These are phyloP conservation scores for Haplosporangium sp. DNA, from an alignment of 371 early-diverging fungal species.

Conservation along the genomic window DNA sequence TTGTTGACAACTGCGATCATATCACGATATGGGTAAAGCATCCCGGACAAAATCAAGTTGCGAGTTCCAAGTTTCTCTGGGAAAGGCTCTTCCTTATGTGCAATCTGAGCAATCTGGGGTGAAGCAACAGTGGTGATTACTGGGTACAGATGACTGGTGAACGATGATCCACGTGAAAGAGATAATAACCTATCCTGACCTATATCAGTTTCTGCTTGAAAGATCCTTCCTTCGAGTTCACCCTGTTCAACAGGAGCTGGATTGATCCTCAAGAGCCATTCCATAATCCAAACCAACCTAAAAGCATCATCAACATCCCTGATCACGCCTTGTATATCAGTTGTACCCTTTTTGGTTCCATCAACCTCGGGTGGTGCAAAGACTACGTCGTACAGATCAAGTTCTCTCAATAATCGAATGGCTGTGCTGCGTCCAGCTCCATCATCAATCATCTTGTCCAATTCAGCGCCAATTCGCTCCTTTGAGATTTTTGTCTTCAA, in stretches of 20 bases:
- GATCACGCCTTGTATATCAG: constrained; percentile 46
- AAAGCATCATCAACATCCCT: constrained; percentile 54
- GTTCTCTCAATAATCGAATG: constrained; percentile 60
- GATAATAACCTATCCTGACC: constrained; percentile 35
- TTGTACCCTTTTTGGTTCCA: constrained; percentile 34
- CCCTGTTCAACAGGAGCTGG: constrained; percentile 7
- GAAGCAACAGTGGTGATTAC: constrained; percentile 23
- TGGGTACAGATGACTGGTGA: constrained; percentile 27
- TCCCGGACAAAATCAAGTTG: constrained; percentile 56
- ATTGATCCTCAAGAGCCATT: constrained; percentile 58
- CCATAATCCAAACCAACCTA: constrained; percentile 59
- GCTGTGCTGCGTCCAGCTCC: constrained; percentile 56
- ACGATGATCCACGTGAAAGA: constrained; percentile 12
- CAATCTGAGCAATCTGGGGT: constrained; percentile 19
- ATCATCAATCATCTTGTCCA: constrained; percentile 95
- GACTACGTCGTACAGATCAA: constrained; percentile 68
- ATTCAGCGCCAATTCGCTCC: constrained; percentile 95
- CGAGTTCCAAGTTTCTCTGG: constrained; percentile 44
- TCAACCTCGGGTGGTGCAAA: constrained; percentile 63
- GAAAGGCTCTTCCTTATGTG: constrained; percentile 47
- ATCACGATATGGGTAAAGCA: constrained; percentile 48
- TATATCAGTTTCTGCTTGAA: constrained; percentile 31
- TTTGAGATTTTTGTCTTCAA: constrained; percentile 91
- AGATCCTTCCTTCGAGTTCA: constrained; percentile 18
- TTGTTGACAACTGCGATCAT: constrained; percentile 43